Base-by-base conservation (phyloP, 2,329 filamentous ascomycete genomes). In the Claviceps purpurea region DNA sequence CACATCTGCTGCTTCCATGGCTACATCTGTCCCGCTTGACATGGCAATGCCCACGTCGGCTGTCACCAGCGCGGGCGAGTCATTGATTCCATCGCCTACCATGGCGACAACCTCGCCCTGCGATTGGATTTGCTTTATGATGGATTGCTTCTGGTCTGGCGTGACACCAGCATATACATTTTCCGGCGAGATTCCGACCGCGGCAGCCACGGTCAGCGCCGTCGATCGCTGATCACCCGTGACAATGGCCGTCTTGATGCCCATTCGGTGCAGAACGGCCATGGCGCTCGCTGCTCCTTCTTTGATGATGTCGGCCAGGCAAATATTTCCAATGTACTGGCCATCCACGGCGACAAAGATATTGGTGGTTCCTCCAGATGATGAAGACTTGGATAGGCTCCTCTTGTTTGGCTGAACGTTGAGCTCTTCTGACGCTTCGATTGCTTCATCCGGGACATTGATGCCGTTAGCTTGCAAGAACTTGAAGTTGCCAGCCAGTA, bases 61-160 rank as follows among this genome's bases (percentile, higher is more conserved):
- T 0, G 89, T 95, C 0, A 89, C 93, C 11, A 98, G 80, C 0
- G 93, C 93, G 0, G 93, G 93, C 0, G 89, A 95, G 71, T 98
- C 93, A 68, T 98, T 98, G 77, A 98, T 96, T 43, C 93, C 93
- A 66, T 98, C 93, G 50, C 93, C 90, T 14, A 97, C 90, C 93
- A 98, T 98, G 59, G 88, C 93, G 26, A 97, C 88, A 49, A 85
- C 74, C 60, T 89, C 79, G 55, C 89, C 89, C 49, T 75, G 68
- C 0, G 75, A 73, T 69, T 96, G 89, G 18, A 97, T 77, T 51
- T 84, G 73, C 49, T 81, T 79, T 60, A 98, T 77, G 59, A 97
- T 94, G 30, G 78, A 74, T 65, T 94, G 90, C 66, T 98, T 98
- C 70, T 95, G 87, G 57, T 89, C 84, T 0, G 93, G 93, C 4